These are phyloP conservation scores for Ophiognomonia clavigignenti-juglandacearum DNA, from an alignment of 2,329 filamentous ascomycete genomes.

Conservation along the genomic window DNA sequence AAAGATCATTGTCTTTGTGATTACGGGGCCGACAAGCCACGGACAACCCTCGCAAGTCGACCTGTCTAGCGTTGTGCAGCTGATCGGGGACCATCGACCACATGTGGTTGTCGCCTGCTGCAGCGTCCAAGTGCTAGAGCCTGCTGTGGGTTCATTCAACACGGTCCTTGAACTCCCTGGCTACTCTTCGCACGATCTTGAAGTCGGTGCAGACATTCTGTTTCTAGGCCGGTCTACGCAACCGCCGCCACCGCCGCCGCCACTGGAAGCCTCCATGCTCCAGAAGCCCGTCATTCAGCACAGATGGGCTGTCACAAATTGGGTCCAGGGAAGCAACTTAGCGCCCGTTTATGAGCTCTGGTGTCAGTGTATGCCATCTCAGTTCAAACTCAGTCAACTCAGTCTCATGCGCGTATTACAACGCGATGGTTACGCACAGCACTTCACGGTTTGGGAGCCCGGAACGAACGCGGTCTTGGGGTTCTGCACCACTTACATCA, in stretches of 20 bases:
- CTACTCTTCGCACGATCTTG: conserved; percentile 42
- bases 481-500: conserved; percentile 57
- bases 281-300: conserved; percentile 27
- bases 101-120: conserved; percentile 50
- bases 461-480: conserved; percentile 40
- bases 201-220: conserved; percentile 46
- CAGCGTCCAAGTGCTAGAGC: conserved; percentile 33
- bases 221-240: conserved; percentile 30
- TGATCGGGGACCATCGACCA: conserved; percentile 42
- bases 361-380: conserved; percentile 37
- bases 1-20: conserved; percentile 56
- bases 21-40: conserved; percentile 42
- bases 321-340: conserved; percentile 35
- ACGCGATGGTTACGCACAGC: conserved; percentile 51
- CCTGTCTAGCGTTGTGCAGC: conserved; percentile 40
- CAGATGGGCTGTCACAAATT: conserved; percentile 38
- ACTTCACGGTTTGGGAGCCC: conserved; percentile 51
- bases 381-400: conserved; percentile 40
- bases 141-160: conserved; percentile 39
- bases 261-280: conserved; percentile 18
- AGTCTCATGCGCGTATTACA: conserved; percentile 42
- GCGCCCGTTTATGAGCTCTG: conserved; percentile 40
- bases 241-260: conserved; percentile 13
- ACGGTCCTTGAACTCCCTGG: conserved; percentile 46
- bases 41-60: conserved; percentile 48